Evolutionary conservation across 169 alveolate genomes (phyloP).

Genomic region (Eimeria sp.): DNA sequence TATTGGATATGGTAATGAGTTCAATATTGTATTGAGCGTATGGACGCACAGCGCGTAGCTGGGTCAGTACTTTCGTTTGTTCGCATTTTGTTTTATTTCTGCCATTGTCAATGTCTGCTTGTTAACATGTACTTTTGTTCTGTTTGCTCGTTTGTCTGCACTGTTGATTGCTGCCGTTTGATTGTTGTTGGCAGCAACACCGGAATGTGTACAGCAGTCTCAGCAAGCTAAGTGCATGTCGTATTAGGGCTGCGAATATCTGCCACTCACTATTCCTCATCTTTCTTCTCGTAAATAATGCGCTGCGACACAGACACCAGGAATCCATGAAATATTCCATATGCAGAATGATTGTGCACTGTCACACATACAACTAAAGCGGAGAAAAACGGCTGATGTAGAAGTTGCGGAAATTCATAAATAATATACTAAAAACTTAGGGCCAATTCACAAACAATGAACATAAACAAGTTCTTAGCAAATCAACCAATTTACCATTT

Average conservation of each 20-base stretch:
- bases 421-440: neutral
- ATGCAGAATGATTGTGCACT: neutral
- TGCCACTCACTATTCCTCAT: constrained; percentile 58
- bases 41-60: neutral
- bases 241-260: neutral
- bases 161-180: neutral
- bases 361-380: neutral
- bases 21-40: neutral
- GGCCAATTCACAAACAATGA: neutral
- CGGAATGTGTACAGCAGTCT: neutral
- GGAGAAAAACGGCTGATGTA: neutral
- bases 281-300: constrained; percentile 62
- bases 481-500: constrained; percentile 35
- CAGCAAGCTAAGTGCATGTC: neutral
- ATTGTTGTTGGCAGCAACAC: neutral
- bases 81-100: neutral
- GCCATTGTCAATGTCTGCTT: neutral
- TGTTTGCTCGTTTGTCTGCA: neutral
- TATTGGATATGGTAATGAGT: constrained; percentile 1
- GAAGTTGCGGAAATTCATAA: neutral
- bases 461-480: neutral
- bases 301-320: constrained; percentile 40
- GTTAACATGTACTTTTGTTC: neutral
- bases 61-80: neutral
- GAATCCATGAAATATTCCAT: neutral